These are phyloP conservation scores for Kwoniella sp. DNA, from an alignment of 768 basidiomycete species.

Conservation along the genomic window DNA sequence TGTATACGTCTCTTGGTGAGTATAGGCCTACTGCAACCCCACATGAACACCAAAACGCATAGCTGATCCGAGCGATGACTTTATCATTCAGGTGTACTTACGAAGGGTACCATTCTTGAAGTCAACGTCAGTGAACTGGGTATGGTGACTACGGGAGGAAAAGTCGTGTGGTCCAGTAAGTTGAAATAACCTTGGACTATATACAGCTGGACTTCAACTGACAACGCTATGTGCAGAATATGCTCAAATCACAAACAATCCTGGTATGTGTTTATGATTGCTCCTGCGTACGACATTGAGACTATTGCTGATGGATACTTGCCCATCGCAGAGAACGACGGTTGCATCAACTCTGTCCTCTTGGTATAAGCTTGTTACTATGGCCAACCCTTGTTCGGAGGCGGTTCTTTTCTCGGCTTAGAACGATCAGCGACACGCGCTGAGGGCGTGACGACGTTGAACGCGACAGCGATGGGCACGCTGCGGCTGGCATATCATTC, in stretches of 20 bases:
- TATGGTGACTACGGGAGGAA: slow-evolving; percentile 95
- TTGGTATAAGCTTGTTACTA: slow-evolving; percentile 46
- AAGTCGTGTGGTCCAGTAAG: slow-evolving; percentile 62
- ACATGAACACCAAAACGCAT: neutral
- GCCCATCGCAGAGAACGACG: slow-evolving; percentile 71
- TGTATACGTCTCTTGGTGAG: slow-evolving; percentile 60
- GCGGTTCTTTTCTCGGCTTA: too few species aligned
- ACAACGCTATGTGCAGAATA: slow-evolving; percentile 59
- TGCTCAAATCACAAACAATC: slow-evolving; percentile 60
- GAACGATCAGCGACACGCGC: neutral
- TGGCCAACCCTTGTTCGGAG: neutral
- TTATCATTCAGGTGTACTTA: slow-evolving; percentile 96
- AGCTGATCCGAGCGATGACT: slow-evolving; percentile 68
- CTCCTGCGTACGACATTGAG: neutral
- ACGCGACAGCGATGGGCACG: too few species aligned
- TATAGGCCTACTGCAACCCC: slow-evolving; percentile 61
- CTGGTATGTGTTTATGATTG: slow-evolving; percentile 13
- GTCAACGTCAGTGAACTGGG: slow-evolving; percentile 99
- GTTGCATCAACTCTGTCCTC: slow-evolving; percentile 92
- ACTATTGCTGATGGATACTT: neutral
- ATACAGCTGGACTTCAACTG: slow-evolving; percentile 11
- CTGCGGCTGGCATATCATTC: neutral
- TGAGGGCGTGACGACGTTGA: neutral
- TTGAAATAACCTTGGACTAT: neutral
- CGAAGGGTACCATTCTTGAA: slow-evolving; percentile 97